Percentiles rank a stretch among this genome's conserved stretches.
Conservation (phyloP, 257 asterid species). For the Penstemon davidsonii region DNA sequence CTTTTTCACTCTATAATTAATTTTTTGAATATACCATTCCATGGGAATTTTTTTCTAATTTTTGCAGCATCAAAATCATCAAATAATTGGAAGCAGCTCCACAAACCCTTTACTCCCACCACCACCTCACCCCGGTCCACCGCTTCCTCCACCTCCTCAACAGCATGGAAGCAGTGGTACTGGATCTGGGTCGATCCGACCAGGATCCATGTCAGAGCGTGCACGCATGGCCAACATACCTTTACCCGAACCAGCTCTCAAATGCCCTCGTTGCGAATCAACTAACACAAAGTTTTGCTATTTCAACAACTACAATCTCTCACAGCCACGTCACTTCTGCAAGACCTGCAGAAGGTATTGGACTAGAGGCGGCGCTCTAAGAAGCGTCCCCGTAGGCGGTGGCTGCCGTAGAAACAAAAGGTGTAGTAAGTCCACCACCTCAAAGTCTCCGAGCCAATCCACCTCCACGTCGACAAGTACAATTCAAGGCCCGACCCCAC, state of each 20-base stretch:
- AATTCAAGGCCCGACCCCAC: conserved; percentile 41
- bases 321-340: conserved; percentile 95
- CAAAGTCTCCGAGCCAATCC: conserved; percentile 63
- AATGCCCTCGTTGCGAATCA: conserved; percentile 90
- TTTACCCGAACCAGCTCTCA: conserved; percentile 75
- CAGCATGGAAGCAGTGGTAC: conserved; percentile 45
- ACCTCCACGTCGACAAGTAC: conserved; percentile 44
- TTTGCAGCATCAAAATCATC: conserved; percentile 56
- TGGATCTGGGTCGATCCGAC: conserved; percentile 55
- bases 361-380: conserved; percentile 63
- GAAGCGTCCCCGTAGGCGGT: conserved; percentile 62
- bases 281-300: conserved; percentile 87
- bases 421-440: conserved; percentile 30
- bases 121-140: conserved; percentile 33
- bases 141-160: conserved; percentile 42
- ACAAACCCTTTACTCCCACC: conserved; percentile 45
- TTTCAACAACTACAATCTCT: conserved; percentile 85
- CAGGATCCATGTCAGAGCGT: conserved; percentile 84
- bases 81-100: conserved; percentile 50
- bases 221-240: conserved; percentile 85
- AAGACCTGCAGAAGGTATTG: conserved; percentile 78
- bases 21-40: conserved; percentile 52
- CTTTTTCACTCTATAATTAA: conserved; percentile 25
- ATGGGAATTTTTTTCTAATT: conserved; percentile 8
- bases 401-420: conserved; percentile 56